These are phyloP conservation scores for Adansonia gregorii DNA, from an alignment of 441 rosid species.

Conservation along the genomic window DNA sequence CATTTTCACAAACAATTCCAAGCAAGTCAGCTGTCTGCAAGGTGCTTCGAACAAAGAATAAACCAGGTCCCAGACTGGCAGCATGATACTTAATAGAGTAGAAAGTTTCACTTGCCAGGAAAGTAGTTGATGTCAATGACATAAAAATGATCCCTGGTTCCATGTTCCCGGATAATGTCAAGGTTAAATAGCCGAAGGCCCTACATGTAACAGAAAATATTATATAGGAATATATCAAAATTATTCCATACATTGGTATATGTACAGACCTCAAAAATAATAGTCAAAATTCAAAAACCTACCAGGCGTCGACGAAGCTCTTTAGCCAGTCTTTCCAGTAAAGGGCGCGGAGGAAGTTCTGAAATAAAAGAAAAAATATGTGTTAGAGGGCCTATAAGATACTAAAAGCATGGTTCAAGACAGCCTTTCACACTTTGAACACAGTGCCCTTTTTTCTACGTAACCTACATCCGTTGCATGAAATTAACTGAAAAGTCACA, in stretches of 20 bases:
- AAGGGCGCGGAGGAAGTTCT: slow-evolving; percentile 89
- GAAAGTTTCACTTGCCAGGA: slow-evolving; percentile 53
- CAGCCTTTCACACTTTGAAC: neutral
- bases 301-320: slow-evolving; percentile 77
- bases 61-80: neutral
- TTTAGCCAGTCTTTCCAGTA: slow-evolving; percentile 79
- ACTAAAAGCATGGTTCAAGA: neutral
- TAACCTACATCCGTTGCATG: neutral
- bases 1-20: slow-evolving; percentile 8
- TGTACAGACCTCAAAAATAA: neutral
- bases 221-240: neutral
- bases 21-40: neutral
- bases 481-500: neutral
- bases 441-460: neutral
- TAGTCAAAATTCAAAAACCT: slow-evolving; percentile 5
- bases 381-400: slow-evolving; percentile 22
- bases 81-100: neutral
- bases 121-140: slow-evolving; percentile 74
- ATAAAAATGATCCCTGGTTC: slow-evolving; percentile 58
- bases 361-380: slow-evolving; percentile 31
- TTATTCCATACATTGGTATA: neutral
- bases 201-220: slow-evolving; percentile 33
- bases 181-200: slow-evolving; percentile 65
- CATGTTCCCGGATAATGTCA: slow-evolving; percentile 72
- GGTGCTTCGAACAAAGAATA: neutral